phyloP scores from a whole-genome alignment of 2,329 filamentous ascomycete genomes.

The Emergomyces orientalis region DNA sequence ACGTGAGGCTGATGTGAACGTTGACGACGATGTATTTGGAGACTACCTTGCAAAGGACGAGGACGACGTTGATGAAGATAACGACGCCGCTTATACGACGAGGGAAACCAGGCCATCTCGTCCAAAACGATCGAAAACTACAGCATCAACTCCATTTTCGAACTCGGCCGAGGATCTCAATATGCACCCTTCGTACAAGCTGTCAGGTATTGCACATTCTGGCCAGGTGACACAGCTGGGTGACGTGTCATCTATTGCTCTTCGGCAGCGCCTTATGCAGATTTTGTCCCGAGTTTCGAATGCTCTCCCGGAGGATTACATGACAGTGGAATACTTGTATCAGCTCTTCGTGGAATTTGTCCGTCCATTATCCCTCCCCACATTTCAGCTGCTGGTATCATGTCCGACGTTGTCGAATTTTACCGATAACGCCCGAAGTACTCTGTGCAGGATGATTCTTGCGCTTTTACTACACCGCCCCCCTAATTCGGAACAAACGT shows the following conservation, averaged over 20 bases:
- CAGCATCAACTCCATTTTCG: background rate
- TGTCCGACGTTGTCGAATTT: slow-evolving; percentile 37
- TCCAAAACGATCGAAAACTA: slow-evolving; percentile 26
- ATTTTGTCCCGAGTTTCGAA: slow-evolving; percentile 34
- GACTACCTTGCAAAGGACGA: slow-evolving; percentile 35
- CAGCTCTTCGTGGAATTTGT: slow-evolving; percentile 40
- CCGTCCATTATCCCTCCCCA: slow-evolving; percentile 35
- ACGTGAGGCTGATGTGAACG: slow-evolving; percentile 34
- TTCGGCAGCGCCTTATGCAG: slow-evolving; percentile 39
- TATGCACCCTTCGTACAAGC: slow-evolving; percentile 9
- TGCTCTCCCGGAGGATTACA: slow-evolving; percentile 28
- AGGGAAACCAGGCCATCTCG: slow-evolving; percentile 19
- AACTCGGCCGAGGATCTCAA: background rate
- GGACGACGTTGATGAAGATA: slow-evolving; percentile 25
- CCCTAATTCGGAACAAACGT: slow-evolving; percentile 31
- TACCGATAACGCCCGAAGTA: slow-evolving; percentile 34
- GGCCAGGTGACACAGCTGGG: slow-evolving; percentile 28
- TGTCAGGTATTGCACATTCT: slow-evolving; percentile 14
- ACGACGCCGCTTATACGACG: slow-evolving; percentile 9
- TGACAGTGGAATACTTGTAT: slow-evolving; percentile 32
- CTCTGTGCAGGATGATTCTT: slow-evolving; percentile 47
- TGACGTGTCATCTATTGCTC: slow-evolving; percentile 30
- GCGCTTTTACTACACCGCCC: slow-evolving; percentile 40
- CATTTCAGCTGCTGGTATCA: slow-evolving; percentile 39
- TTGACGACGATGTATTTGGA: slow-evolving; percentile 38